Evolutionary conservation across 768 basidiomycete genomes (phyloP).

Genomic region (Pulveroboletus ravenelii): DNA sequence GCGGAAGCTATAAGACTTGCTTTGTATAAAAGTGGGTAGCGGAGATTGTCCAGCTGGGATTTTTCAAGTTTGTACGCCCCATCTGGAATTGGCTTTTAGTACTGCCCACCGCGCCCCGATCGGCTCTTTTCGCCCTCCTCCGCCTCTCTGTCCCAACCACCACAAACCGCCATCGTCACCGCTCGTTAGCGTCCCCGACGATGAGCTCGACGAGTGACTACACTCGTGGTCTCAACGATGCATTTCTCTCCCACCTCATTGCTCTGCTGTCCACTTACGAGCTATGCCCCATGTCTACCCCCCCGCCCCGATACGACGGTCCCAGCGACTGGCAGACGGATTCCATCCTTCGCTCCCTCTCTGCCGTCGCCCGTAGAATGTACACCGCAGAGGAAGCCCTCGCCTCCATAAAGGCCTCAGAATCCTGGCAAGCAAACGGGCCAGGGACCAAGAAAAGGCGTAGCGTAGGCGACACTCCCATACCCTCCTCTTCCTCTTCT

Average conservation of each 20-base stretch:
- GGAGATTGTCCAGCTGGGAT: slow-evolving; percentile 18
- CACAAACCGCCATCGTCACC: slow-evolving; percentile 1
- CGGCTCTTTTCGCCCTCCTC: neutral
- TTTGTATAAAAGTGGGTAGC: slow-evolving; percentile 1
- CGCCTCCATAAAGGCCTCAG: slow-evolving; percentile 36
- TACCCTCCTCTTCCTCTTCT: slow-evolving; percentile 27
- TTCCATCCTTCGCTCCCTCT: slow-evolving; percentile 48
- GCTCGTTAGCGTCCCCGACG: slow-evolving; percentile 22
- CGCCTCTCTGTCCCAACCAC: slow-evolving; percentile 5
- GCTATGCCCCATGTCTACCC: slow-evolving; percentile 45
- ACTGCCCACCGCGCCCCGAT: neutral
- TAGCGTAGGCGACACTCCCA: slow-evolving; percentile 35
- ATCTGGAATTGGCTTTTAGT: neutral
- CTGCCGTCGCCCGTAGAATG: slow-evolving; percentile 49
- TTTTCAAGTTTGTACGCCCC: neutral
- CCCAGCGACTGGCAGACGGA: slow-evolving; percentile 57
- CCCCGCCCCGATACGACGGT: slow-evolving; percentile 52
- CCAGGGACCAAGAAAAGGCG: slow-evolving; percentile 46
- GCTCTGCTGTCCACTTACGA: slow-evolving; percentile 58
- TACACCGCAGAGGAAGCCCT: slow-evolving; percentile 49
- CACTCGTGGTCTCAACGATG: slow-evolving; percentile 24
- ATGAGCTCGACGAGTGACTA: slow-evolving; percentile 32
- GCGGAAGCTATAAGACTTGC: neutral
- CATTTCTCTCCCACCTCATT: slow-evolving; percentile 52
- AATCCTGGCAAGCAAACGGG: slow-evolving; percentile 31